Evolutionary conservation across 2,329 filamentous ascomycete genomes (phyloP).

Genomic region (Rhexocercosporidium sp.): DNA sequence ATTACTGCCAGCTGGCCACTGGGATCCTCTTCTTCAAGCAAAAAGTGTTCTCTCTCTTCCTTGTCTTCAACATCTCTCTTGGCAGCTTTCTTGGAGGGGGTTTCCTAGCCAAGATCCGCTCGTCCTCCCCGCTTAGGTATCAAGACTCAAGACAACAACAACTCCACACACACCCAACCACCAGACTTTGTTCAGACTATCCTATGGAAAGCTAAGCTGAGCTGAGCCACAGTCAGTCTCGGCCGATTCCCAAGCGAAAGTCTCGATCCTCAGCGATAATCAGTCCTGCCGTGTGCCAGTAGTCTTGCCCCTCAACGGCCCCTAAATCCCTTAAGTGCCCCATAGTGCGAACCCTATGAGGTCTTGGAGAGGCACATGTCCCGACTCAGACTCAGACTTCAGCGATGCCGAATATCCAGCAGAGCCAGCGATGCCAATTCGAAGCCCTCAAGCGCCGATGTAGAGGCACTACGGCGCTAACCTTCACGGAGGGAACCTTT

Average conservation of each 20-base stretch:
- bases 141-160: not conserved
- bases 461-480: not conserved
- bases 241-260: not conserved
- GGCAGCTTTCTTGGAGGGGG: not conserved
- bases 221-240: not conserved
- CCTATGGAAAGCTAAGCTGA: not conserved
- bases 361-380: too few relatives aligned
- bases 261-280: conserved; percentile 1
- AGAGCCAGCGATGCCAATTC: not conserved
- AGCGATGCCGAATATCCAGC: not conserved
- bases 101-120: not conserved
- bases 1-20: too few relatives aligned
- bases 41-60: not conserved
- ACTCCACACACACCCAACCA: too few relatives aligned
- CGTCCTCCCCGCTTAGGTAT: not conserved
- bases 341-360: not conserved
- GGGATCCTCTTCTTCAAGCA: not conserved
- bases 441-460: not conserved
- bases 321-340: too few relatives aligned
- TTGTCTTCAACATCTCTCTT: not conserved
- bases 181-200: not conserved
- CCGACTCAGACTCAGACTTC: not conserved
- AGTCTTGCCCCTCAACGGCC: not conserved
- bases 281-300: not conserved
- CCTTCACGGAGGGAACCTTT: not conserved